Conservation (phyloP, 768 basidiomycete genomes). For the Pisolithus orientalis region DNA sequence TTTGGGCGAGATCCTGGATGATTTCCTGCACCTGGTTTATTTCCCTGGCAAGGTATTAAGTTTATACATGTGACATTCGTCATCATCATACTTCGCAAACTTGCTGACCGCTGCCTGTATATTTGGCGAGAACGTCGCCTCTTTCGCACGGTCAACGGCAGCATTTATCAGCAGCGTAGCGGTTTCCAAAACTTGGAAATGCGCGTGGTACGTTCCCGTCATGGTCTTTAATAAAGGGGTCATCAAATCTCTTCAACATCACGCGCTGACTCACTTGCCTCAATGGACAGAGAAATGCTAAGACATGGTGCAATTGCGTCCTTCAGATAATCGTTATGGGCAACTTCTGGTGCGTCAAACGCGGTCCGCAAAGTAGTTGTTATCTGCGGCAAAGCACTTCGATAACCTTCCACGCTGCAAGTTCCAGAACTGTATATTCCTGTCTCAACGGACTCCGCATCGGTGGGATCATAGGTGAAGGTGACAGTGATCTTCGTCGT, state of each 20-base stretch:
- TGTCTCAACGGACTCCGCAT: background rate
- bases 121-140: background rate
- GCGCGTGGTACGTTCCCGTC: background rate
- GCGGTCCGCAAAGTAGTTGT: background rate
- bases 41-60: background rate
- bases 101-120: background rate
- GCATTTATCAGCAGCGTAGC: background rate
- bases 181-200: background rate
- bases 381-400: background rate
- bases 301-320: background rate
- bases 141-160: background rate
- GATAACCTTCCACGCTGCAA: background rate
- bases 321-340: no score
- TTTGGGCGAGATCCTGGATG: background rate
- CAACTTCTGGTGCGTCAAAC: background rate
- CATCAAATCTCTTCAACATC: background rate
- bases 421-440: background rate
- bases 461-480: background rate
- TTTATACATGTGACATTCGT: background rate
- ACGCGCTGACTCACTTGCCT: background rate
- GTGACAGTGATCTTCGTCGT: background rate
- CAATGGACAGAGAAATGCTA: background rate
- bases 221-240: background rate
- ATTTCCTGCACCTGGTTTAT: background rate
- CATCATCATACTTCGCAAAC: background rate